Percentiles rank a stretch among this genome's conserved stretches.
Evolutionary conservation across 148 eudicot species (phyloP).

Genomic region (Camellia japonica): DNA sequence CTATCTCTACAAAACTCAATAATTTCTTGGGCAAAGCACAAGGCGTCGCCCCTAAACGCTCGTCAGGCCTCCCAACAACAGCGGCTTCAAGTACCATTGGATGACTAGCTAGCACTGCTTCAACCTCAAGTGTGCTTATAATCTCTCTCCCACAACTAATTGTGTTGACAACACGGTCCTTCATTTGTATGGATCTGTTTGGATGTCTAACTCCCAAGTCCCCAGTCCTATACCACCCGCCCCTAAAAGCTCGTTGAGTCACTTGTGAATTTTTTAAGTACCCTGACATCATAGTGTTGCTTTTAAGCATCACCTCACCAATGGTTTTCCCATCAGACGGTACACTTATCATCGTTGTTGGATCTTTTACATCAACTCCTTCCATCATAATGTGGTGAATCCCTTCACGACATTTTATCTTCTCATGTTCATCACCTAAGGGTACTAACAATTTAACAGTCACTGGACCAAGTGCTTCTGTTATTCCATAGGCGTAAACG

Average conservation of each 20-base stretch:
- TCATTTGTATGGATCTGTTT: conserved; percentile 26
- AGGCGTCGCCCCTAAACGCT: conserved; percentile 17
- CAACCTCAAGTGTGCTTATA: conserved; percentile 32
- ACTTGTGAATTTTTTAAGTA: conserved; percentile 25
- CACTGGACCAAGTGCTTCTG: conserved; percentile 35
- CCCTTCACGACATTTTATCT: conserved; percentile 8
- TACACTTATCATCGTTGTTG: conserved; percentile 27
- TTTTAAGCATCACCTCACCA: conserved; percentile 33
- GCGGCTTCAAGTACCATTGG: conserved; percentile 29
- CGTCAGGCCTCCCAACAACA: conserved; percentile 29
- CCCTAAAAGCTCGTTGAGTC: conserved; percentile 29
- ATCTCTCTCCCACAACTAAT: conserved; percentile 14
- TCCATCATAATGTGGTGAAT: conserved; percentile 25
- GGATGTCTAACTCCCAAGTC: conserved; percentile 27
- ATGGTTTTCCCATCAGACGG: conserved; percentile 34
- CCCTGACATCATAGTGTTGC: conserved; percentile 37
- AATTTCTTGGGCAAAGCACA: conserved; percentile 39
- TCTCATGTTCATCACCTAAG: no score
- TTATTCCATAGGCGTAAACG: conserved; percentile 34
- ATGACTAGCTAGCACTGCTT: conserved; percentile 28
- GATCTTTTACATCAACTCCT: conserved; percentile 38
- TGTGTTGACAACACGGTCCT: conserved; percentile 24
- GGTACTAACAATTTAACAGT: background rate
- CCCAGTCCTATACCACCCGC: conserved; percentile 38
- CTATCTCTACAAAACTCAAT: conserved; percentile 30